Conservation (phyloP, 176 grass and related monocot species). For the Raddia guianensis region DNA sequence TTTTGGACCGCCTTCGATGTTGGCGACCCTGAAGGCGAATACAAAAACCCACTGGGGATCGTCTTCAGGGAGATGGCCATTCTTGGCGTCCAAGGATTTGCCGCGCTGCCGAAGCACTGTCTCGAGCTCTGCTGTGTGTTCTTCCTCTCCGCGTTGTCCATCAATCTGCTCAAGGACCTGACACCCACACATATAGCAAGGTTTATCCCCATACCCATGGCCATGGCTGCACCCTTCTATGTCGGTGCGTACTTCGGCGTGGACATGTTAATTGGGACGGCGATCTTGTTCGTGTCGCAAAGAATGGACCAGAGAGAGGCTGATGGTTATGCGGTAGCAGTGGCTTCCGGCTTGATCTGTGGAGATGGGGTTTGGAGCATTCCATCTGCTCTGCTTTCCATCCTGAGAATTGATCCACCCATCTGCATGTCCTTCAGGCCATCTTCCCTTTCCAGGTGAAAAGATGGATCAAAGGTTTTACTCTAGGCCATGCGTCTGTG, state of each 20-base stretch:
- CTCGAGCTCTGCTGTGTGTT: conserved; percentile 36
- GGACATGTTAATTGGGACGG: conserved; percentile 52
- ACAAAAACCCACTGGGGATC: conserved; percentile 39
- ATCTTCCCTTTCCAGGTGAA: conserved; percentile 39
- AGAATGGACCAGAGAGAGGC: conserved; percentile 30
- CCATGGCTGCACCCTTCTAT: conserved; percentile 49
- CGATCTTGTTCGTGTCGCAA: conserved; percentile 43
- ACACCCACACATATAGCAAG: conserved; percentile 14
- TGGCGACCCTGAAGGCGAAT: conserved; percentile 39
- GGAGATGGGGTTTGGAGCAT: conserved; percentile 58
- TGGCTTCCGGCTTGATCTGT: conserved; percentile 46
- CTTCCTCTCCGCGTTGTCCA: conserved; percentile 23
- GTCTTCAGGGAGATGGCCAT: conserved; percentile 64
- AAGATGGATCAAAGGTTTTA: not conserved
- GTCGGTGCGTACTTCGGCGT: conserved; percentile 40
- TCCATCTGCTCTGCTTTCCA: conserved; percentile 49
- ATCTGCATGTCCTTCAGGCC: conserved; percentile 53
- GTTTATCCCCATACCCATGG: conserved; percentile 52
- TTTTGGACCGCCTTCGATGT: conserved; percentile 52
- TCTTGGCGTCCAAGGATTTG: conserved; percentile 41
- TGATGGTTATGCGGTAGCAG: conserved; percentile 40
- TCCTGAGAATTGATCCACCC: conserved; percentile 40
- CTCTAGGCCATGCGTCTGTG: not conserved
- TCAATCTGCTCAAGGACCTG: conserved; percentile 48
- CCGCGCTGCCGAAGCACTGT: conserved; percentile 34